Base-by-base conservation (phyloP, 345 rosid genomes). In the Punica granatum region DNA sequence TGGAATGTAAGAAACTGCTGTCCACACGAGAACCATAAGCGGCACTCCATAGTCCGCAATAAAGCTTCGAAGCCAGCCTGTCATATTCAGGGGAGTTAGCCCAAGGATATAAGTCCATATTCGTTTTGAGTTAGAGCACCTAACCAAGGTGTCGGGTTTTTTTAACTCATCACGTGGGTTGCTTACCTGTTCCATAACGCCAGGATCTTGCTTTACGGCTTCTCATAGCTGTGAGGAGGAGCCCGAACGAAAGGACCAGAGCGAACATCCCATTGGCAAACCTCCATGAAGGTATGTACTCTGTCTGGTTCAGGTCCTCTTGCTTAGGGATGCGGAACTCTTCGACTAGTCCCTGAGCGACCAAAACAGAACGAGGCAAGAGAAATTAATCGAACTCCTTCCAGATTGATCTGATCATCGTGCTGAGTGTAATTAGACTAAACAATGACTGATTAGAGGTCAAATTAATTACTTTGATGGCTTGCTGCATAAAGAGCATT, bases 191-290 rank as follows among this genome's bases (percentile, higher is more conserved):
- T 44, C 97, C 97, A 69, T 89, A 93, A 69, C 92, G 91, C 98
- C 98, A 93, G 0, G 95, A 85, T 72, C 96, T 81, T 15, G 97
- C 97, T 79, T 86, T 90, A 64, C 98, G 83, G 82, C 94, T 90
- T 78, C 69, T 82, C 35, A 93, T 75, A 54, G 85, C 97, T 46
- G 90, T 93, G 58, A 86, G 73, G 46, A 93, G 87, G 60, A 92
- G 97, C 74, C 96, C 97, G 72, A 92, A 92, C 42, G 90, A 88
- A 69, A 92, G 83, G 72, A 93, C 97, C 46, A 90, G 66, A 59
- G 96, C 97, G 60, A 90, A 93, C 98, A 93, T 93, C 30, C 98
- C 98, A 79, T 90, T 93, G 35, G 94, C 90, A 66, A 93, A 93
- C 72, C 97, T 85, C 97, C 98, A 90, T 37, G 97, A 81, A 73